Conservation (phyloP, 176 grass and related monocot species). For the Aegilops umbellulata region DNA sequence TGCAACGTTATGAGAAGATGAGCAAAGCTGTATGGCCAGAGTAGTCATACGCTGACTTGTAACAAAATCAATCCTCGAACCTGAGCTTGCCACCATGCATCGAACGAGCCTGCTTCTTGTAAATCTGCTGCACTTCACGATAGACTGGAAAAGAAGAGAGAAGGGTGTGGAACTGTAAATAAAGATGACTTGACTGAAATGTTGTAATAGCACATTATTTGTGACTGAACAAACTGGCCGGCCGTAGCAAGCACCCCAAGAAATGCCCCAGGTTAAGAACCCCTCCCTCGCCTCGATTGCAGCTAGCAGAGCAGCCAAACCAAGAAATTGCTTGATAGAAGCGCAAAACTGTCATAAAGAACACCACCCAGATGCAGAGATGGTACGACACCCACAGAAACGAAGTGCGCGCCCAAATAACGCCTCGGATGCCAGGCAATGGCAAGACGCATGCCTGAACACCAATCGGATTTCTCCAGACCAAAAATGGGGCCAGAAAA, state of each 20-base stretch:
- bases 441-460: not conserved
- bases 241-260: too few species aligned
- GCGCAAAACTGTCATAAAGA: not conserved
- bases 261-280: too few species aligned
- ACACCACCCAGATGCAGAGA: too few species aligned
- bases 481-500: not conserved
- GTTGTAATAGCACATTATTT: not conserved
- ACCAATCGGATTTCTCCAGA: constrained; percentile 4
- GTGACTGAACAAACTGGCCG: not conserved
- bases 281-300: not conserved
- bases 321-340: not conserved
- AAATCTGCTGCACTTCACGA: constrained; percentile 40
- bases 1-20: constrained; percentile 36
- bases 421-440: not conserved
- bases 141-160: constrained; percentile 36
- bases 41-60: constrained; percentile 3
- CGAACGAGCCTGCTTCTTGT: constrained; percentile 45
- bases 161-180: not conserved
- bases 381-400: not conserved
- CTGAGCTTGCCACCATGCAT: constrained; percentile 62
- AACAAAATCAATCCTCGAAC: constrained; percentile 32
- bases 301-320: not conserved
- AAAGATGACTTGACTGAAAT: not conserved
- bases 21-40: not conserved
- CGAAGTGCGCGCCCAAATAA: not conserved